Conservation (phyloP, 257 asterid species). For the Solanum ossicruentum region DNA sequence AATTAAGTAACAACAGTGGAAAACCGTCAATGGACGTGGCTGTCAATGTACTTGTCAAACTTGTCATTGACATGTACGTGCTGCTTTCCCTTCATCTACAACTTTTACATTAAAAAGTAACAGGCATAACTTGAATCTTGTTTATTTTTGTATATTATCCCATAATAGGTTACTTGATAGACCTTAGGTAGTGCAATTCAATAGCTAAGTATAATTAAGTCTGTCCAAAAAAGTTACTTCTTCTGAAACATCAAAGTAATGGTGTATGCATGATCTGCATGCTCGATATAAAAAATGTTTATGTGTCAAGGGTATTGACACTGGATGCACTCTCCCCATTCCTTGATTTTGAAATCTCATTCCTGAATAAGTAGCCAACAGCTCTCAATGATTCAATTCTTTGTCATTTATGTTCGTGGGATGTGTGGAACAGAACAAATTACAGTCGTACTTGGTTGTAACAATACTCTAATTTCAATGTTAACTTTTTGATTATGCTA, state of each 20-base stretch:
- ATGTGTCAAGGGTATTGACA: background rate
- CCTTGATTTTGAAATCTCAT: background rate
- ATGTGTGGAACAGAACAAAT: background rate
- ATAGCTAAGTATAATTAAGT: background rate
- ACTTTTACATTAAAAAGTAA: background rate
- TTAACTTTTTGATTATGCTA: background rate
- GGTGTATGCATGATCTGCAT: background rate
- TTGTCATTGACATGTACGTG: conserved; percentile 94
- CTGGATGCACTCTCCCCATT: background rate
- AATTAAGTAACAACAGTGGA: conserved; percentile 67
- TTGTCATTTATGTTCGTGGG: background rate
- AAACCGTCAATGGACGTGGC: conserved; percentile 97
- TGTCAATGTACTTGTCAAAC: conserved; percentile 95
- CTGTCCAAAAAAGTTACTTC: background rate
- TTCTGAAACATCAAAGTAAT: background rate
- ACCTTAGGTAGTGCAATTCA: background rate
- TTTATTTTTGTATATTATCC: background rate
- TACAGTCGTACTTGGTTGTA: background rate
- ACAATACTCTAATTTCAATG: background rate
- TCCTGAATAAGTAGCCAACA: background rate
- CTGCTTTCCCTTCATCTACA: conserved; percentile 2
- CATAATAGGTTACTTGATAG: background rate
- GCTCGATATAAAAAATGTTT: background rate
- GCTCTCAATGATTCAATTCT: background rate
- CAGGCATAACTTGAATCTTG: background rate